Evolutionary conservation across 2,329 filamentous ascomycete species (phyloP).

Genomic region (Phyllosticta citriasiana): DNA sequence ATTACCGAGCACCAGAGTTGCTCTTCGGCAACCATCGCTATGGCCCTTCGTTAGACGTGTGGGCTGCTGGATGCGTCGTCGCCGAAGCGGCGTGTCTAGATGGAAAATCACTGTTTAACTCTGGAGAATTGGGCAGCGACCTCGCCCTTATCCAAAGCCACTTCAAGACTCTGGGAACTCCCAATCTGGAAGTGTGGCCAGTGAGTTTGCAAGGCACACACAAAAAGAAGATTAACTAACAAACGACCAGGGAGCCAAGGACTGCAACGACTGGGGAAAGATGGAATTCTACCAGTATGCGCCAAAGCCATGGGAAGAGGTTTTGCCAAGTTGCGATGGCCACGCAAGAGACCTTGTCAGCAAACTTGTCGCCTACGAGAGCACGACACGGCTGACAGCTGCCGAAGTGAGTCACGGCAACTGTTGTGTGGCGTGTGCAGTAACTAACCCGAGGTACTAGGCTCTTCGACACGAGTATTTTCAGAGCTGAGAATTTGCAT

Average conservation of each 20-base stretch:
- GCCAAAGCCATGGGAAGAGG: constrained; percentile 53
- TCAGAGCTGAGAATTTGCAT: background rate
- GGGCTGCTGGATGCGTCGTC: constrained; percentile 76
- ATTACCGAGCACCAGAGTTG: constrained; percentile 82
- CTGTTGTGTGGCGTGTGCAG: background rate
- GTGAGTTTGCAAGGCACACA: constrained; percentile 35
- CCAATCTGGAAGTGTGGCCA: constrained; percentile 71
- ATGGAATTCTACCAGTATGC: constrained; percentile 70
- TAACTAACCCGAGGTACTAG: background rate
- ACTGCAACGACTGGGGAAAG: constrained; percentile 79
- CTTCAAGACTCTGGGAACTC: constrained; percentile 84
- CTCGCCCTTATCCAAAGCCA: constrained; percentile 84
- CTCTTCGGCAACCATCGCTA: constrained; percentile 78
- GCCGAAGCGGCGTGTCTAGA: constrained; percentile 57
- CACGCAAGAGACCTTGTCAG: constrained; percentile 56
- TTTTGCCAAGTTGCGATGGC: constrained; percentile 53
- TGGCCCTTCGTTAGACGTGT: constrained; percentile 67
- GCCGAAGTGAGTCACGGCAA: constrained; percentile 38
- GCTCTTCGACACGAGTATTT: constrained; percentile 7
- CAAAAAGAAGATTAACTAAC: constrained; percentile 3
- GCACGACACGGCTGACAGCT: constrained; percentile 55
- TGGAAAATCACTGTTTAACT: constrained; percentile 64
- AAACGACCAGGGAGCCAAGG: constrained; percentile 45
- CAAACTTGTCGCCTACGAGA: constrained; percentile 63
- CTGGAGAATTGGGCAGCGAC: constrained; percentile 84